Evolutionary conservation across 106 monocot genomes (phyloP), one percentile per base, ranked within the genome.

Genomic region (Cymbidium sinense): DNA sequence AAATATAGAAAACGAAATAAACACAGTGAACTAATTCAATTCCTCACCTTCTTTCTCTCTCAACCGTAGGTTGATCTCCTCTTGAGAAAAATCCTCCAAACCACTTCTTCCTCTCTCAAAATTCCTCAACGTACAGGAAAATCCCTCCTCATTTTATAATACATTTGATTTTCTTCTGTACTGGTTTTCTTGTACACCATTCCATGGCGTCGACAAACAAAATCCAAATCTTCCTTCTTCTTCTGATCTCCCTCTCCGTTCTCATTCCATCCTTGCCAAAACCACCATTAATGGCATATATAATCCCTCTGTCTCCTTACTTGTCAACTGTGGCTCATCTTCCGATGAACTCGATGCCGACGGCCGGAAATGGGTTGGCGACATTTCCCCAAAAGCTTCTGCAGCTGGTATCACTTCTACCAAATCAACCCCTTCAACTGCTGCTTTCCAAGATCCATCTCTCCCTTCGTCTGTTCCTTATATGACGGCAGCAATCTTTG

Each of bases 401-500:
- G 43, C 28, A 12, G 25, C 28, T 6, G 44, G 74, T 10, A 21
- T 74, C 21, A 43, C 81, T 37, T 76, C 91, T 4, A 61, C 50
- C 61, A 81, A 86, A 25, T 89, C 93, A 2, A 13, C 83, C 5
- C 21, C 83, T 0, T 77, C 85, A 15, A 81, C 80, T 11, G 94
- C 94, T 15, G 72, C 55, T 0, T 90, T 50, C 73, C 92, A 95
- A 64, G 98, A 99, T 82, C 87, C 94, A 27, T 88, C 94, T 10
- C 82, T 99, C n/a, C 90, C 98, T 4, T 92, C 90, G 2, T 37
- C 82, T 12, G 80, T 90, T 29, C 98, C 98, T 1, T 99, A 90
- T 81, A 99, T 99, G 94, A 80, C 92, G 2, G 94, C 90, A 10
- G 79, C 84, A 17, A 50, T 99, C 23, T 94, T 99, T 85, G 79